Evolutionary conservation across 139 green algal genomes (phyloP).

Genomic region (Monoraphidium neglectum): DNA sequence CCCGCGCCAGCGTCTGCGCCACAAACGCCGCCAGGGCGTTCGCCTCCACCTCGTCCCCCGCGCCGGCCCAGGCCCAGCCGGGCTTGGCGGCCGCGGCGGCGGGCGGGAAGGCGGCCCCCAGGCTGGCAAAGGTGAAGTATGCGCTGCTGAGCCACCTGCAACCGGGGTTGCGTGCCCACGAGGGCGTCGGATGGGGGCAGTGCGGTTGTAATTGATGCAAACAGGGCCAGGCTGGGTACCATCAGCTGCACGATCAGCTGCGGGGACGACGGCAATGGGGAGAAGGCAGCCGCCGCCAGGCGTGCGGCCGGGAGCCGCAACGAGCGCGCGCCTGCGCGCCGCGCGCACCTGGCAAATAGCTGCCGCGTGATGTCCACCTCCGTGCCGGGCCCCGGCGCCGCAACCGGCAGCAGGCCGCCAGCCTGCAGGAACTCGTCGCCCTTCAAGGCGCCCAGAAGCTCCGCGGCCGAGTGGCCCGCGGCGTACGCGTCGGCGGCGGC

Average conservation of each 20-base stretch:
- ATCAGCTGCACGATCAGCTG: not conserved
- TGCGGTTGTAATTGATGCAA: not conserved
- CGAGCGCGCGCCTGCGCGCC: not conserved
- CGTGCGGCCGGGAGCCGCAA: not conserved
- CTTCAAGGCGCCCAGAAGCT: conserved; percentile 46
- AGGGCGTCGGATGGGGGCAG: not conserved
- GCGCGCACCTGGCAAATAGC: conserved; percentile 36
- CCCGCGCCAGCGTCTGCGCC: conserved; percentile 23
- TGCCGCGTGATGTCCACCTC: conserved; percentile 30
- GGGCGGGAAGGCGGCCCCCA: conserved; percentile 67
- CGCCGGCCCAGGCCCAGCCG: conserved; percentile 28
- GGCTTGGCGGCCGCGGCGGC: conserved; percentile 38
- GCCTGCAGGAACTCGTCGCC: conserved; percentile 52
- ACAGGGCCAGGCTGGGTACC: conserved; percentile 11
- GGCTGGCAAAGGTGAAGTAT: conserved; percentile 70
- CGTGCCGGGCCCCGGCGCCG: not conserved
- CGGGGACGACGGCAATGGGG: not conserved
- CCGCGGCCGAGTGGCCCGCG: conserved; percentile 40
- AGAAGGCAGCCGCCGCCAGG: not conserved
- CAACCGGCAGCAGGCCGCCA: conserved; percentile 43
- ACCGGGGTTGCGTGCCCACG: not conserved
- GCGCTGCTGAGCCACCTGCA: conserved; percentile 51
- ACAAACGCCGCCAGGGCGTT: conserved; percentile 40
- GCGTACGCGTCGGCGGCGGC: conserved; percentile 5
- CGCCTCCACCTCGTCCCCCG: conserved; percentile 29